Percentiles rank a stretch among this genome's conserved stretches.
Conservation (phyloP, 2,329 filamentous ascomycete genomes). For the Fusarium lyarnte region DNA sequence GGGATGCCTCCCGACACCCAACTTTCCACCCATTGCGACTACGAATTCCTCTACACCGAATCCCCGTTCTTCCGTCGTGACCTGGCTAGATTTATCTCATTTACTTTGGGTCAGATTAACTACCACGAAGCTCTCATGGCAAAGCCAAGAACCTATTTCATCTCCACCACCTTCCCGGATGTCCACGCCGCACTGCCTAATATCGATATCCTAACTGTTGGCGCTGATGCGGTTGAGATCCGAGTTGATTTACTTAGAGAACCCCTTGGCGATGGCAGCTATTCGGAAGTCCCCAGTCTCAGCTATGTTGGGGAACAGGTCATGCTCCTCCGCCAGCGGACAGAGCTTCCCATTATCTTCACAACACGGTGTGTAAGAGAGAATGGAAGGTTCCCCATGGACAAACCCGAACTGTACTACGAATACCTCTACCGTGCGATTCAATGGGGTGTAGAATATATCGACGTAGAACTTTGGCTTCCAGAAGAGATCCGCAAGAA, state of each 20-base stretch:
- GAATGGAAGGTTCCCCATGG: conserved; percentile 87
- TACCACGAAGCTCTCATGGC: conserved; percentile 81
- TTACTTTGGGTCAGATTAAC: conserved; percentile 81
- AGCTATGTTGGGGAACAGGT: conserved; percentile 88
- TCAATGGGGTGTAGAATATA: conserved; percentile 90
- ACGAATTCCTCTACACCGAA: conserved; percentile 85
- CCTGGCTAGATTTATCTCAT: conserved; percentile 80
- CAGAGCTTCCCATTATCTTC: conserved; percentile 90
- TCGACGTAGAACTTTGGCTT: conserved; percentile 89
- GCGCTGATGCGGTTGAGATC: conserved; percentile 85
- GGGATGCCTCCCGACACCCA: conserved; percentile 73
- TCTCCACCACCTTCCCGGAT: conserved; percentile 89
- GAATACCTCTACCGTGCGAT: conserved; percentile 84
- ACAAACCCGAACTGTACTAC: conserved; percentile 78
- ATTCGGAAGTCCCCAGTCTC: conserved; percentile 76
- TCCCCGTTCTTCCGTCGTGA: conserved; percentile 78
- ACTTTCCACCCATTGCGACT: conserved; percentile 77
- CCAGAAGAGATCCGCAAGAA: conserved; percentile 77
- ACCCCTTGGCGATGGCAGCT: conserved; percentile 68
- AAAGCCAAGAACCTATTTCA: conserved; percentile 83
- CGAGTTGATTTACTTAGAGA: conserved; percentile 85
- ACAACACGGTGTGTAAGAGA: conserved; percentile 84
- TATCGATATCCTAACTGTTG: conserved; percentile 86
- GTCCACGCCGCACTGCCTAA: conserved; percentile 85
- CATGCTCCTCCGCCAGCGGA: conserved; percentile 83